These are phyloP conservation scores for Stereum hirsutum DNA, from an alignment of 1,284 basidiomycete genomes.

Conservation along the genomic window DNA sequence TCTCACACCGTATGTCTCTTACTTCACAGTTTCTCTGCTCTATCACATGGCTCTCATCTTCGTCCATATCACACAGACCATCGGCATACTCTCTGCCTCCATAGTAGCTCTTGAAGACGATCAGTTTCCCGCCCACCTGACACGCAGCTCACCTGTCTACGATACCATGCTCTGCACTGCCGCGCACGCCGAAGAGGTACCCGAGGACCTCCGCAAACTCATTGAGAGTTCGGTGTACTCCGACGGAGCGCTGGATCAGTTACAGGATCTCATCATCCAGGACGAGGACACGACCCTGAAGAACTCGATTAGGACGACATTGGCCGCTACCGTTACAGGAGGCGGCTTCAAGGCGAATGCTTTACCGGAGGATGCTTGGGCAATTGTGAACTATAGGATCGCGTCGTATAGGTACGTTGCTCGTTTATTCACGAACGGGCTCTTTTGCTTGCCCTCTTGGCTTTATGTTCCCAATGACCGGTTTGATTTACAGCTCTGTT, in stretches of 20 bases:
- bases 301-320: slow-evolving; percentile 40
- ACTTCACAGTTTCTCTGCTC: background rate
- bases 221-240: slow-evolving; percentile 27
- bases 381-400: slow-evolving; percentile 45
- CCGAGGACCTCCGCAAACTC: slow-evolving; percentile 24
- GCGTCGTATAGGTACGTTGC: slow-evolving; percentile 31
- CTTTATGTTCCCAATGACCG: no score
- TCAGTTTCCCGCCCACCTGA: slow-evolving; percentile 29
- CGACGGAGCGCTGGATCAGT: slow-evolving; percentile 29
- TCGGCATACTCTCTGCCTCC: slow-evolving; percentile 45
- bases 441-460: no score
- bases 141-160: slow-evolving; percentile 35
- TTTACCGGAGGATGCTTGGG: slow-evolving; percentile 45
- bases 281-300: slow-evolving; percentile 11
- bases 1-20: slow-evolving; percentile 35
- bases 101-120: slow-evolving; percentile 42
- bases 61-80: slow-evolving; percentile 26
- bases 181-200: slow-evolving; percentile 35
- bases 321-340: slow-evolving; percentile 47
- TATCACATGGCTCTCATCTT: background rate
- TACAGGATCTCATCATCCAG: slow-evolving; percentile 29
- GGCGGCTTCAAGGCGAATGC: slow-evolving; percentile 60
- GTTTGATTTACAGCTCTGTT: slow-evolving; percentile 28
- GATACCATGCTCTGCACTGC: slow-evolving; percentile 32
- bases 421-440: no score